A percentile compares a stretch with the other conserved stretches of the same genome.
Evolutionary conservation across 495 filamentous ascomycete species (phyloP).

Genomic region (Collariella sp.): DNA sequence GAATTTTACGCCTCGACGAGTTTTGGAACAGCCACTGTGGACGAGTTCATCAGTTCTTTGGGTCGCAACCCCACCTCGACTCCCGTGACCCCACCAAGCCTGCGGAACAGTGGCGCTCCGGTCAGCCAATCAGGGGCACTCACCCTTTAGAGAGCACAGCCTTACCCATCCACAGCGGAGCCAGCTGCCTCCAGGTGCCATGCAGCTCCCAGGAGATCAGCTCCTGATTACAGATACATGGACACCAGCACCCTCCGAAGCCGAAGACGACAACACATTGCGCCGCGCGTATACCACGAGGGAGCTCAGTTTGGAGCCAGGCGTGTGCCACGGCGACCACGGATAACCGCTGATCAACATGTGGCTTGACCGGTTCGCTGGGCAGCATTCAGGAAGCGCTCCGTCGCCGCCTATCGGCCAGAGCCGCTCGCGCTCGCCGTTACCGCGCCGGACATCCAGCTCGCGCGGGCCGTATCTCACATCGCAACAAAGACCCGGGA

Average conservation of each 20-base stretch:
- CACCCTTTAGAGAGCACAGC: background rate
- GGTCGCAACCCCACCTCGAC: no score
- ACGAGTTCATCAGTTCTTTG: no score
- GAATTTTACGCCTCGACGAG: no score
- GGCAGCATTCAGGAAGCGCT: constrained; percentile 56
- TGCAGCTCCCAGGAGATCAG: background rate
- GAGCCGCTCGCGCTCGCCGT: constrained; percentile 58
- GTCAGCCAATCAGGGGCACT: background rate
- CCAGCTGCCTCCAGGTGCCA: constrained; percentile 6
- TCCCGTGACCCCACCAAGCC: no score
- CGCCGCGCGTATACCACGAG: background rate
- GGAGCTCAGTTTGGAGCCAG: background rate
- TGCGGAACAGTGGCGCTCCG: no score
- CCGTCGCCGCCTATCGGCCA: constrained; percentile 41
- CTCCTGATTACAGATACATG: background rate
- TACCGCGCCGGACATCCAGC: constrained; percentile 50
- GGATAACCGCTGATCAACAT: constrained; percentile 38
- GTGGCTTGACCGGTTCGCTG: constrained; percentile 84
- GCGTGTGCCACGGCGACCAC: background rate
- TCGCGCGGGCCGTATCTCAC: constrained; percentile 47
- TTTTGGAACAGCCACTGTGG: no score
- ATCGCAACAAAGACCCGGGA: constrained; percentile 46
- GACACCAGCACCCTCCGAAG: background rate
- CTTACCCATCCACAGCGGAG: background rate
- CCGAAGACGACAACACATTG: background rate